These are phyloP conservation scores for Amanita pallidorosea DNA, from an alignment of 768 basidiomycete species.

Conservation along the genomic window DNA sequence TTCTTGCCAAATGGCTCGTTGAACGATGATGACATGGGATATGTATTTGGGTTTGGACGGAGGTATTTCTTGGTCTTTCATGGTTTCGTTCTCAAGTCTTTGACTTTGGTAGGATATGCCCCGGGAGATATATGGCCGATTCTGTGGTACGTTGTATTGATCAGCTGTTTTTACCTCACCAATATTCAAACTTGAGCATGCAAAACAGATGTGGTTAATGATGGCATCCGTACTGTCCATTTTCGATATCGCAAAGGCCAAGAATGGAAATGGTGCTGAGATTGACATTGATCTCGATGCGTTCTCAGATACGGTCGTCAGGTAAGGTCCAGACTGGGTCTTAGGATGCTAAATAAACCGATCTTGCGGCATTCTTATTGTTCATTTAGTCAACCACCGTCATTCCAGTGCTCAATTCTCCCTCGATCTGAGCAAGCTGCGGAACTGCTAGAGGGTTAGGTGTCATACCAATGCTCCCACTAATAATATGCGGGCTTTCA, in stretches of 20 bases:
- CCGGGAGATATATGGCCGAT: constrained; percentile 15
- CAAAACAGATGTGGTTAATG: not conserved
- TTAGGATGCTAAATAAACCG: too few species aligned
- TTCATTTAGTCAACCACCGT: not conserved
- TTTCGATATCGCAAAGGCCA: not conserved
- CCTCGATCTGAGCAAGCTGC: not conserved
- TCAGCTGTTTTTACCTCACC: too few species aligned
- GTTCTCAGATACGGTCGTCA: not conserved
- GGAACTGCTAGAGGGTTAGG: too few species aligned
- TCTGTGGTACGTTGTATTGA: constrained; percentile 8
- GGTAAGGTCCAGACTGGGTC: not conserved
- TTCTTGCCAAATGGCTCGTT: not conserved
- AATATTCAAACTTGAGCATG: too few species aligned
- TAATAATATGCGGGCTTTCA: too few species aligned
- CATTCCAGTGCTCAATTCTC: not conserved
- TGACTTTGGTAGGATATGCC: constrained; percentile 10
- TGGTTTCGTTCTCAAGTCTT: too few species aligned
- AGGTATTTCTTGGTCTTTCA: constrained; percentile 10
- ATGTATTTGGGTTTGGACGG: constrained; percentile 24
- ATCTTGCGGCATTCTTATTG: not conserved
- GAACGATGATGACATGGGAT: constrained; percentile 6
- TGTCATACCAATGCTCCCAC: too few species aligned
- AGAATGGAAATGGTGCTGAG: not conserved
- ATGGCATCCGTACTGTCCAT: not conserved
- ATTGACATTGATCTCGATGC: not conserved